Evolutionary conservation across 306 rosid species (phyloP).

Genomic region (barrel medic (Medicago truncatula)): MtrunA17r5.0-ANR NC_053045.1:54439501-54440000

Average conservation of each 20-base stretch:
- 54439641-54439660: slow-evolving; percentile 3
- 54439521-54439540: slow-evolving; percentile 50
- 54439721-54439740: slow-evolving; percentile 10
- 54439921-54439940: too few relatives aligned
- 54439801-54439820: too few relatives aligned
- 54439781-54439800: too few relatives aligned
- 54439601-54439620: slow-evolving; percentile 55
- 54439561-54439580: slow-evolving; percentile 57
- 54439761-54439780: too few relatives aligned
- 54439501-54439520: slow-evolving; percentile 46
- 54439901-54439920: too few relatives aligned
- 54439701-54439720: neutral
- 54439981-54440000: slow-evolving; percentile 26
- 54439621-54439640: slow-evolving; percentile 53
- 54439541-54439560: slow-evolving; percentile 48
- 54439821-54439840: too few relatives aligned
- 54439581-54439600: slow-evolving; percentile 57
- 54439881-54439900: too few relatives aligned
- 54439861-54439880: too few relatives aligned
- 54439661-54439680: slow-evolving; percentile 23
- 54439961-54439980: neutral
- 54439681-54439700: neutral
- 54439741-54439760: neutral
- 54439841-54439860: too few relatives aligned
- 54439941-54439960: too few relatives aligned